Conservation (phyloP, 1,284 basidiomycete genomes). For the Ganoderma boninense region DNA sequence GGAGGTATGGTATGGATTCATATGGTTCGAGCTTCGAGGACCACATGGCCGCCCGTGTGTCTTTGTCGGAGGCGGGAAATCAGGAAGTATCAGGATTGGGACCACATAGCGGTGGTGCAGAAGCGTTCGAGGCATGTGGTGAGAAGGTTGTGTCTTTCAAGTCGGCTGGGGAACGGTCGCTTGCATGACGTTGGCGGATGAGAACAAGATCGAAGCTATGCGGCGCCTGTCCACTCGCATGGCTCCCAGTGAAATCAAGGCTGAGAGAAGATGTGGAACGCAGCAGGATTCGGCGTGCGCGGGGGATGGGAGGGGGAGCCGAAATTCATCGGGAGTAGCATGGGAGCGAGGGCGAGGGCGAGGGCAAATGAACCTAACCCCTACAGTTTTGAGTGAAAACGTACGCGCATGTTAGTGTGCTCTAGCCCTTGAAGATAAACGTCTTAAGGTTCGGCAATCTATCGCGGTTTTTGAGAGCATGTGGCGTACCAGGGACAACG, state of each 20-base stretch:
- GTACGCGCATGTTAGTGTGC: not conserved
- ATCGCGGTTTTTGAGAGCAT: not conserved
- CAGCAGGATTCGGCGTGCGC: not conserved
- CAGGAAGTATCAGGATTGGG: not conserved
- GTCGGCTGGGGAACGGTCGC: not conserved
- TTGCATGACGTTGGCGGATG: conserved; percentile 6
- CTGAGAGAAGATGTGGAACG: not conserved
- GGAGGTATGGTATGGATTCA: not conserved
- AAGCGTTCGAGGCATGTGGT: not conserved
- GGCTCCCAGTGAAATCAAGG: conserved; percentile 1
- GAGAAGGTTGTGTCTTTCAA: not conserved
- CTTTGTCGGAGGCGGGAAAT: not conserved
- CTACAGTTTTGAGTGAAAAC: not conserved
- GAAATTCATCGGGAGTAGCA: not conserved
- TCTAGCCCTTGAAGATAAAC: not conserved
- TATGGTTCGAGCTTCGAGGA: not conserved
- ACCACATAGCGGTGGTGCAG: not conserved
- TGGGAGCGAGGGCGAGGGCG: not conserved
- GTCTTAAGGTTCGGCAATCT: not conserved
- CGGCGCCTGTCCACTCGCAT: not conserved
- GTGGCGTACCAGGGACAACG: not conserved
- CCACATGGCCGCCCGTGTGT: not conserved
- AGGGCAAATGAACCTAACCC: too few species aligned
- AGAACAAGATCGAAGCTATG: conserved; percentile 5
- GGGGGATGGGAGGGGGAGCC: not conserved